Conservation (phyloP, 1,284 basidiomycete species). For the Sanguinoderma infundibulare region DNA sequence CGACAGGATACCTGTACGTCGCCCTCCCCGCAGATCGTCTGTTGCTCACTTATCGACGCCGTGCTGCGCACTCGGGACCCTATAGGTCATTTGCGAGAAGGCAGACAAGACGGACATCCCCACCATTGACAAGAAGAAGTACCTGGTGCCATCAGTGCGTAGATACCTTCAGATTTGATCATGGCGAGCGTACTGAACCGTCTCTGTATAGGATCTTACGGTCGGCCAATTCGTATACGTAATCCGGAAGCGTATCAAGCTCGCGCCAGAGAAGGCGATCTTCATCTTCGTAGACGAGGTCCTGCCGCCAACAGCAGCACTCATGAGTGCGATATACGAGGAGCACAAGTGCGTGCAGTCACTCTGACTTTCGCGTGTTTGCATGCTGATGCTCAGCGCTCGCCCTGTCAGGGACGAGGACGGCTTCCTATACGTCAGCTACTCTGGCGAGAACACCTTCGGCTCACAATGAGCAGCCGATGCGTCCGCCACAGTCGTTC, state of each 20-base stretch:
- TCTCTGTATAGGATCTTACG: conserved; percentile 80
- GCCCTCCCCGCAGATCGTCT: not conserved
- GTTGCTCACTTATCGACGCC: conserved; percentile 23
- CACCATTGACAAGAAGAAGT: conserved; percentile 99
- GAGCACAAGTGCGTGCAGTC: conserved; percentile 88
- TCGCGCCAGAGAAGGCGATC: conserved; percentile 99
- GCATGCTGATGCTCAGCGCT: not conserved
- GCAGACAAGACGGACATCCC: conserved; percentile 99
- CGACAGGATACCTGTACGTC: conserved; percentile 93
- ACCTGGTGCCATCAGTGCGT: conserved; percentile 93
- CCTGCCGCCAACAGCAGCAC: conserved; percentile 94
- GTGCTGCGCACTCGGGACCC: conserved; percentile 9
- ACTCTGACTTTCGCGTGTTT: not conserved
- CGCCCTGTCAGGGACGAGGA: conserved; percentile 82
- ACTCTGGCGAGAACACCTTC: conserved; percentile 97
- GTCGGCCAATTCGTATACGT: conserved; percentile 99
- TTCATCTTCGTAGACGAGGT: conserved; percentile 99
- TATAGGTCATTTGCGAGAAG: conserved; percentile 99
- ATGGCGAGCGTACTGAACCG: conserved; percentile 18
- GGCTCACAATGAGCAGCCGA: conserved; percentile 47
- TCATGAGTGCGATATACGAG: conserved; percentile 99
- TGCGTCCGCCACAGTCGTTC: not conserved
- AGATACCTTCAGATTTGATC: conserved; percentile 10
- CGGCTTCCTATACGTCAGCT: conserved; percentile 95
- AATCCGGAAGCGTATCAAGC: conserved; percentile 99